Conservation (phyloP, 345 rosid species). For the Eucalyptus caleyi region DNA sequence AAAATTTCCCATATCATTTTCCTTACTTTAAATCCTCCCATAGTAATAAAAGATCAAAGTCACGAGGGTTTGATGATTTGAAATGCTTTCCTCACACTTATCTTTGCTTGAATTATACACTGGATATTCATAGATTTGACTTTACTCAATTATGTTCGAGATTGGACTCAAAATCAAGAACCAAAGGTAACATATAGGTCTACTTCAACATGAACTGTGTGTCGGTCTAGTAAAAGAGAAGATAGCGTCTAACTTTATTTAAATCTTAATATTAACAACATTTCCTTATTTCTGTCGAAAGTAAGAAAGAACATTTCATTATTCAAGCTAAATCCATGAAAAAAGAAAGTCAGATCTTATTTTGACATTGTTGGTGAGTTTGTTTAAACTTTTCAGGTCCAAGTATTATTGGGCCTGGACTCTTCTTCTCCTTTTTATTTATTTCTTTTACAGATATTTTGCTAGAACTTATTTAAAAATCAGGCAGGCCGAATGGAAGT, state of each 20-base stretch:
- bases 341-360: background rate
- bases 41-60: background rate
- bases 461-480: background rate
- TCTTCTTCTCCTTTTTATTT: background rate
- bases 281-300: background rate
- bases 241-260: background rate
- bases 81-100: background rate
- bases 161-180: background rate
- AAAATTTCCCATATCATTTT: background rate
- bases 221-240: background rate
- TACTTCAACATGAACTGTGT: background rate
- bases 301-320: background rate
- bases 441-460: background rate
- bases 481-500: background rate
- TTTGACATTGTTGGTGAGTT: background rate
- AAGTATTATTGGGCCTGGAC: background rate
- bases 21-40: background rate
- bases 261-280: background rate
- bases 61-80: background rate
- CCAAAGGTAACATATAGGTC: background rate
- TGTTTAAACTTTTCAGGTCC: background rate
- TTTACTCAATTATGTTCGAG: background rate
- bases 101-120: background rate
- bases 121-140: background rate
- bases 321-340: background rate